Evolutionary conservation across 306 rosid species (phyloP), one percentile per base, ranked within the genome.

Genomic region (Gastrolobium villosum): DNA sequence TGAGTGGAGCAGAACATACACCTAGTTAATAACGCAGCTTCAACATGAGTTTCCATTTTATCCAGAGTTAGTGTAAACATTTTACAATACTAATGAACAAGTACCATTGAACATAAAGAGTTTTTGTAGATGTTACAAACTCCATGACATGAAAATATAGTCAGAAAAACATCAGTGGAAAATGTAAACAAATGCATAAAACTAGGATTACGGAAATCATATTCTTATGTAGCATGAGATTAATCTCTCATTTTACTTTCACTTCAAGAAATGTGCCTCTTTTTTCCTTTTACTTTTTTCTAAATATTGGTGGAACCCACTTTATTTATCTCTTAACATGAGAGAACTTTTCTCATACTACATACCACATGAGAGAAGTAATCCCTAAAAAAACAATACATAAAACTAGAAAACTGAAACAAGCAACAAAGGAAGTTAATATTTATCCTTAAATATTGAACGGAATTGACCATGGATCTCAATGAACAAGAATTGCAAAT

Each of bases 1-100:
- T 54, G 11, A 80, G 77, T 41, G 28, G 7, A 41, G 81, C 6
- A 3, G 63, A 72, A 76, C 26, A 49, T 75, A 78, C 48, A 3
- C 35, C 74, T 49, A 54, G 31, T 69, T 5, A 31, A 65, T 50
- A 78, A 30, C 45, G 37, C 9, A 43, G 3, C 13, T 10, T 44
- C 71, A 6, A 65, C 14, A 46, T 13, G 57, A 41, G 66, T 50
- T 53, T 14, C 65, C 26, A 77, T 32, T 57, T 48, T 31, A 44
- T 11, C 4, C 37, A 43, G 3, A 2, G 13, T 31, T 26, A 2
- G 35, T 56, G 52, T 13, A 7, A 2, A 49, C 46, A 1, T 74
- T 14, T 70, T 71, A 64, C 14, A 52, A 5, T 64, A 40, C 28
- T 30, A 49, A 45, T 61, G 32, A 62, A 50, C 44, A 46, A 36